Evolutionary conservation across 2,329 filamentous ascomycete species (phyloP).

Genomic region (Annulohypoxylon truncatum): DNA sequence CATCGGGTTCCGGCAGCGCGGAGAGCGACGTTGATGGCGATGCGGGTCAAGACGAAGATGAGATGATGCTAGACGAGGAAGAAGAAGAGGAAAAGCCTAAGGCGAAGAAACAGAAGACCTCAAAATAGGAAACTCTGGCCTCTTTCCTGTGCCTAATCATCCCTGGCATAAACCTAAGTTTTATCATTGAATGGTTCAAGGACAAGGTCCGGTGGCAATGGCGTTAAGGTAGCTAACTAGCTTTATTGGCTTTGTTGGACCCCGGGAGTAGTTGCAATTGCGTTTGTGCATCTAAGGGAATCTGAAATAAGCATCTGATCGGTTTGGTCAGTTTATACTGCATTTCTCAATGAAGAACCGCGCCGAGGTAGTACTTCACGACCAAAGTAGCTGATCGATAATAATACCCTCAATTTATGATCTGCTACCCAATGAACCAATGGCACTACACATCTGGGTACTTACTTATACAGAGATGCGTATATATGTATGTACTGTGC

Average conservation of each 20-base stretch:
- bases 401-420: not conserved
- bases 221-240: constrained; percentile 31
- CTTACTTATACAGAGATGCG: too few species aligned
- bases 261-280: constrained; percentile 1
- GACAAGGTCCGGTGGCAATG: constrained; percentile 26
- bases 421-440: too few species aligned
- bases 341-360: not conserved
- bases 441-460: too few species aligned
- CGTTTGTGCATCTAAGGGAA: constrained; percentile 12
- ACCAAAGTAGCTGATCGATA: constrained; percentile 1
- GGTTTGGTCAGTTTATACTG: not conserved
- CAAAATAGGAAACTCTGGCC: constrained; percentile 37
- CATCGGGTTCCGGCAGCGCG: constrained; percentile 77
- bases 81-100: constrained; percentile 55
- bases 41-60: constrained; percentile 52
- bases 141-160: constrained; percentile 7
- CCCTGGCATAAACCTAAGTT: constrained; percentile 19
- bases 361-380: constrained; percentile 2
- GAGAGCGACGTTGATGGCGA: constrained; percentile 68
- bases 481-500: too few species aligned
- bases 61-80: constrained; percentile 51
- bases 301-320: constrained; percentile 3
- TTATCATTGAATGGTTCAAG: constrained; percentile 23
- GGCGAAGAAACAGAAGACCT: constrained; percentile 57
- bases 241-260: constrained; percentile 6